phyloP scores from a whole-genome alignment of 768 basidiomycete genomes.

The Imleria badia region DNA sequence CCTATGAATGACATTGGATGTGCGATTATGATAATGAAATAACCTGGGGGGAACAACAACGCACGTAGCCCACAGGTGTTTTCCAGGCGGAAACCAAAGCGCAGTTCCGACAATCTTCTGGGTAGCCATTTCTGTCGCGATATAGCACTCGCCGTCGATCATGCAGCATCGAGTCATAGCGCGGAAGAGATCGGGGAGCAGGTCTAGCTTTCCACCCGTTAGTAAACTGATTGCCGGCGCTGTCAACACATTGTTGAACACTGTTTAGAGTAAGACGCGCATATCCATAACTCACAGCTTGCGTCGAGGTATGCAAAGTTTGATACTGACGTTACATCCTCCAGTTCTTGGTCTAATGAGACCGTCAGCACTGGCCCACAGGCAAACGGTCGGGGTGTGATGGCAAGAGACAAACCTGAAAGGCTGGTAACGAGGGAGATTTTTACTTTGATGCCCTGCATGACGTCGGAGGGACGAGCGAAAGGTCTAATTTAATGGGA shows the following conservation, averaged over 20 bases:
- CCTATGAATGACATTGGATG: neutral
- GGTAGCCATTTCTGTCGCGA: neutral
- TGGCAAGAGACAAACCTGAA: neutral
- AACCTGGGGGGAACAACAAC: neutral
- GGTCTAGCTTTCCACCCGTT: slow-evolving; percentile 2
- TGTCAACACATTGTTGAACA: neutral
- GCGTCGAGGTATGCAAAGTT: neutral
- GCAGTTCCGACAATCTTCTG: slow-evolving; percentile 1
- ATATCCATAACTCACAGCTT: neutral
- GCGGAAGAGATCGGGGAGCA: slow-evolving; percentile 1
- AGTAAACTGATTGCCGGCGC: neutral
- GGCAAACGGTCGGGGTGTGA: neutral
- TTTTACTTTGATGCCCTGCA: neutral
- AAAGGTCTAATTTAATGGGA: neutral
- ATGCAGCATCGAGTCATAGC: slow-evolving; percentile 2
- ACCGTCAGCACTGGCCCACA: no score
- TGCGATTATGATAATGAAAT: no score
- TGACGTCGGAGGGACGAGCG: neutral
- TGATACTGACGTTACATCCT: neutral
- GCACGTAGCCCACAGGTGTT: neutral
- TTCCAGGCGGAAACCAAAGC: slow-evolving; percentile 6
- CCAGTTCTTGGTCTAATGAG: neutral
- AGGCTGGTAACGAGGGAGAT: neutral
- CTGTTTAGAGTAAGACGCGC: neutral
- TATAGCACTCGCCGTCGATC: slow-evolving; percentile 5